Conservation (phyloP, 306 rosid species). For the Vigna reflexopilosa region DNA sequence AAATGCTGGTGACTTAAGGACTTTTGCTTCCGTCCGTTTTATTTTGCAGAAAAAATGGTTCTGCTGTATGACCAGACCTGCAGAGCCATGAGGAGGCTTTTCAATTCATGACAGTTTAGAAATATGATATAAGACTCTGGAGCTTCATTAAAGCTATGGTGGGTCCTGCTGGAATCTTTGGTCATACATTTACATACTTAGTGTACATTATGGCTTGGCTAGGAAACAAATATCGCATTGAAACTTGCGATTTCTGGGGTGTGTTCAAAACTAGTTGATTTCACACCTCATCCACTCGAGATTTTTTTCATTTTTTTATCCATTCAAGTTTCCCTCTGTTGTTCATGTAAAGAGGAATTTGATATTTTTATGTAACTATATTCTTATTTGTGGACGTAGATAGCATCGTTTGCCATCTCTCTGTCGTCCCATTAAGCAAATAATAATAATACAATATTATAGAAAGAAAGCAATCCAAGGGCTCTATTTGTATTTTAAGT, state of each 20-base stretch:
- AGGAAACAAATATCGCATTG: slow-evolving; percentile 34
- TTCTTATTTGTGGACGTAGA: not conserved
- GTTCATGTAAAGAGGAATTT: not conserved
- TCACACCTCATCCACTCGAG: slow-evolving; percentile 25
- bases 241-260: slow-evolving; percentile 34
- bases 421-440: not conserved
- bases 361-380: not conserved
- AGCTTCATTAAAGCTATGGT: slow-evolving; percentile 63
- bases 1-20: too few species aligned
- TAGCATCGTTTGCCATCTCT: not conserved
- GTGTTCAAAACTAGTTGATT: slow-evolving; percentile 14
- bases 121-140: slow-evolving; percentile 39
- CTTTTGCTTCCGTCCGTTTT: not conserved
- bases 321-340: slow-evolving; percentile 1
- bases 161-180: slow-evolving; percentile 60
- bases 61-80: slow-evolving; percentile 64
- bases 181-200: slow-evolving; percentile 30
- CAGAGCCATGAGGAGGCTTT: slow-evolving; percentile 57
- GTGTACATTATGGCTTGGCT: slow-evolving; percentile 28
- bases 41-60: slow-evolving; percentile 80
- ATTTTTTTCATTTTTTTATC: not conserved
- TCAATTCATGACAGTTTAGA: slow-evolving; percentile 25
- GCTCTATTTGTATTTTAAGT: too few species aligned
- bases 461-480: too few species aligned
- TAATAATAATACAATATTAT: not conserved